These are phyloP conservation scores for Setaria italica DNA, from an alignment of 202 grass and related monocot genomes.

Conservation along the genomic window DNA sequence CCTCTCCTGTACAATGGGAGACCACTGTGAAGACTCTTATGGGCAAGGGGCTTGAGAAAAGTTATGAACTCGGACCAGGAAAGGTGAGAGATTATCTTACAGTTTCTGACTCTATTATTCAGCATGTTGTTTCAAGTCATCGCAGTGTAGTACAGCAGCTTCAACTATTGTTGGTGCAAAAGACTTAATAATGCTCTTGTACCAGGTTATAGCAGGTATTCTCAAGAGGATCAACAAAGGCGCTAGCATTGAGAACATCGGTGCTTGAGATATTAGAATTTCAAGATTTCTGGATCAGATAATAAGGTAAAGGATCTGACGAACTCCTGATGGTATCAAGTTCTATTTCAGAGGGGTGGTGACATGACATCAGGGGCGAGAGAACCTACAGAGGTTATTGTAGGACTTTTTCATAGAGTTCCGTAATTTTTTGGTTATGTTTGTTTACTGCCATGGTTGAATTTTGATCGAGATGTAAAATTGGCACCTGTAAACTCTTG, in stretches of 20 bases:
- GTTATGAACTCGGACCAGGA: slow-evolving; percentile 93
- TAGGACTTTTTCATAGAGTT: neutral
- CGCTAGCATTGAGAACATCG: slow-evolving; percentile 75
- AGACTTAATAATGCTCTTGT: neutral
- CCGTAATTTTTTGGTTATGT: neutral
- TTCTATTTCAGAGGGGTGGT: neutral
- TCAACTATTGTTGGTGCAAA: neutral
- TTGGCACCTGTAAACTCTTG: neutral
- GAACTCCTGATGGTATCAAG: slow-evolving; percentile 1
- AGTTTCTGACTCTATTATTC: slow-evolving; percentile 1
- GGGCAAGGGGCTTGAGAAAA: slow-evolving; percentile 90
- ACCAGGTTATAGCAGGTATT: slow-evolving; percentile 94
- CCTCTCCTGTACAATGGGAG: slow-evolving; percentile 94
- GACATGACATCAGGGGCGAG: neutral
- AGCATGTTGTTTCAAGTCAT: neutral
- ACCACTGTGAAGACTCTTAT: slow-evolving; percentile 83
- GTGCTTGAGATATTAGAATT: slow-evolving; percentile 53
- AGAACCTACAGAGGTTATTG: neutral
- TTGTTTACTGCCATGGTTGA: too few species aligned
- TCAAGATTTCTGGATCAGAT: neutral
- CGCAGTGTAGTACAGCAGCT: neutral
- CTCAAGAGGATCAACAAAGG: slow-evolving; percentile 90
- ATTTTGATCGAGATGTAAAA: neutral
- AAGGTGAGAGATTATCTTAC: slow-evolving; percentile 63
- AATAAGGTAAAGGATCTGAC: slow-evolving; percentile 10